phyloP scores from a whole-genome alignment of 169 alveolate species.

The Babesia ovata region DNA sequence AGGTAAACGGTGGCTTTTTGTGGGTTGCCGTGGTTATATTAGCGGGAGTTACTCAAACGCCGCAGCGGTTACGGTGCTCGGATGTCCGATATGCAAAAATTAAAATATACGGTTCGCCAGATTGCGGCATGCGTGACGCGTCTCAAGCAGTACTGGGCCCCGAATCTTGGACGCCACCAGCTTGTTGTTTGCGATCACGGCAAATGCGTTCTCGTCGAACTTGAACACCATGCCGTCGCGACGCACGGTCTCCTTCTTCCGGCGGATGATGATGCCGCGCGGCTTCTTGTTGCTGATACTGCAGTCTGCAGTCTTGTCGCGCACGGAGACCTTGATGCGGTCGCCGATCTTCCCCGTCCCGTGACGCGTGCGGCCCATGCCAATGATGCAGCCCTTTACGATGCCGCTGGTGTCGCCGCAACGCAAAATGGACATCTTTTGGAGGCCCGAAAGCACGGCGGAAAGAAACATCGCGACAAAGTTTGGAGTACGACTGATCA shows the following conservation, averaged over 20 bases:
- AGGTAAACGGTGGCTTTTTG: too few species aligned
- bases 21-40: not conserved
- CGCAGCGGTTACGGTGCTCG: too few species aligned
- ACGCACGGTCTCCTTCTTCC: slow-evolving; percentile 76
- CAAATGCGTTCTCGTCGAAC: slow-evolving; percentile 82
- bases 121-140: slow-evolving; percentile 75
- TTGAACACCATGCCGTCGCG: slow-evolving; percentile 80
- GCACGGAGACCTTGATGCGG: slow-evolving; percentile 76
- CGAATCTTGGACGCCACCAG: slow-evolving; percentile 75
- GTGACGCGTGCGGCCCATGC: slow-evolving; percentile 75
- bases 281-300: slow-evolving; percentile 71
- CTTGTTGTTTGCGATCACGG: slow-evolving; percentile 75
- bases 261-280: slow-evolving; percentile 76
- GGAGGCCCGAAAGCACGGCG: slow-evolving; percentile 67
- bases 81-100: not conserved
- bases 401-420: slow-evolving; percentile 81
- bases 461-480: slow-evolving; percentile 57
- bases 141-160: slow-evolving; percentile 81
- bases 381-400: slow-evolving; percentile 81
- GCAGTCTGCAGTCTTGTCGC: slow-evolving; percentile 77
- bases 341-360: slow-evolving; percentile 84
- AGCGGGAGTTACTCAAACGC: not conserved
- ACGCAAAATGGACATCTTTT: slow-evolving; percentile 75
- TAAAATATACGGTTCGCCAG: slow-evolving; percentile 73
- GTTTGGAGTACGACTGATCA: too few species aligned